Percentiles rank a stretch among this genome's conserved stretches.
phyloP scores from a whole-genome alignment of 1,284 basidiomycete species.

The Pyrrhoderma lamaoense region DNA sequence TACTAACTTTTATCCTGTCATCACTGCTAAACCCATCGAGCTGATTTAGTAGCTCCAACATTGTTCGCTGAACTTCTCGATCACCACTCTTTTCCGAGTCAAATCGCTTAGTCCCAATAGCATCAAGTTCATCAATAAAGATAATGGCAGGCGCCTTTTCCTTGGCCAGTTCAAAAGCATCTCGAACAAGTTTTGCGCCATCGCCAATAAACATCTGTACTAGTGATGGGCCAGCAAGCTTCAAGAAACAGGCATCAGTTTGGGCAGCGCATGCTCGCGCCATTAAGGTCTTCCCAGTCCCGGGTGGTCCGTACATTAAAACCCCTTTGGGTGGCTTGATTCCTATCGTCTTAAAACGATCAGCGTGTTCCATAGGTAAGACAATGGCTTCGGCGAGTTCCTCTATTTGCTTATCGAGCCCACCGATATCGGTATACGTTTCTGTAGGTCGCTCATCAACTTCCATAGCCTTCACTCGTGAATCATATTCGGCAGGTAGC shows the following conservation, averaged over 20 bases:
- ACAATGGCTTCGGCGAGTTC: conserved; percentile 78
- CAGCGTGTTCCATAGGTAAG: conserved; percentile 74
- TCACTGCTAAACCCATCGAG: conserved; percentile 81
- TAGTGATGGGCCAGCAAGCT: conserved; percentile 71
- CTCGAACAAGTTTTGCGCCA: conserved; percentile 72
- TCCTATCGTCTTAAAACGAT: conserved; percentile 77
- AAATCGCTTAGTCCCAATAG: conserved; percentile 76
- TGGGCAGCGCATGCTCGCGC: conserved; percentile 76
- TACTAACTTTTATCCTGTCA: conserved; percentile 85
- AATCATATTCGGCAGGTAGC: conserved; percentile 71
- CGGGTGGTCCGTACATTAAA: conserved; percentile 76
- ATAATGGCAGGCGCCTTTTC: conserved; percentile 76
- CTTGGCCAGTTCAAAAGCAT: conserved; percentile 72
- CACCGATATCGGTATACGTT: conserved; percentile 75
- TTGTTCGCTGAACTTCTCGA: conserved; percentile 74
- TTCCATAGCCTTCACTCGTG: conserved; percentile 87
- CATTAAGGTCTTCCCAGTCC: conserved; percentile 73
- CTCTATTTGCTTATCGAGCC: conserved; percentile 77
- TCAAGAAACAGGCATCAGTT: conserved; percentile 77
- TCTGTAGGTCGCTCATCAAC: conserved; percentile 79
- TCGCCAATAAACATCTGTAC: conserved; percentile 85
- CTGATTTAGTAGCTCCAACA: conserved; percentile 76
- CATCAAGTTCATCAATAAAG: conserved; percentile 78
- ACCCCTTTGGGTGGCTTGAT: conserved; percentile 76
- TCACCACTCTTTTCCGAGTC: conserved; percentile 76